Conservation (phyloP, 768 basidiomycete species). For the Termitomyces sp. region DNA sequence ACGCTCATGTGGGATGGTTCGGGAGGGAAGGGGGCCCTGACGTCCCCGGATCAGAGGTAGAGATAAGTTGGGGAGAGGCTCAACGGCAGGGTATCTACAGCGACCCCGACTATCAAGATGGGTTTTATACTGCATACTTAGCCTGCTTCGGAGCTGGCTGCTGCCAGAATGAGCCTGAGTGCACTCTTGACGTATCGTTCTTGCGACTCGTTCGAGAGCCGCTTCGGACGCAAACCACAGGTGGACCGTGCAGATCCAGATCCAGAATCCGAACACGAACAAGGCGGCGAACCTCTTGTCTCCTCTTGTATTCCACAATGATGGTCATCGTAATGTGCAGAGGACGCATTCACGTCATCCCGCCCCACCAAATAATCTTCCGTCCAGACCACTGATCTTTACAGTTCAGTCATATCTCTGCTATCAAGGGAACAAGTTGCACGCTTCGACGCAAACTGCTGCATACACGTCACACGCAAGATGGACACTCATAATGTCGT, state of each 20-base stretch:
- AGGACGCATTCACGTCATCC: background rate
- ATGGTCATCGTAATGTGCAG: background rate
- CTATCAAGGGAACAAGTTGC: background rate
- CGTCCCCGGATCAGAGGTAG: too few relatives aligned
- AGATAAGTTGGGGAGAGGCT: constrained; percentile 98
- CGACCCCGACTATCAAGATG: constrained; percentile 84
- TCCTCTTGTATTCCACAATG: background rate
- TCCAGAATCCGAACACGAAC: constrained; percentile 17
- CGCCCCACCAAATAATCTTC: background rate
- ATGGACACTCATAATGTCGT: constrained; percentile 93
- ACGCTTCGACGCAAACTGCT: constrained; percentile 2
- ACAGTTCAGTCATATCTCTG: background rate
- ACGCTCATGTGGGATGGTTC: too few relatives aligned
- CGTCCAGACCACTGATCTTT: constrained; percentile 58
- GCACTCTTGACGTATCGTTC: constrained; percentile 92
- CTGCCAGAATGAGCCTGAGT: constrained; percentile 94
- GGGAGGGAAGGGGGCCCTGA: too few relatives aligned
- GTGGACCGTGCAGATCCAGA: constrained; percentile 21
- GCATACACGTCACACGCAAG: constrained; percentile 61
- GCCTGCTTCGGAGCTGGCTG: constrained; percentile 82
- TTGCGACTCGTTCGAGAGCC: constrained; percentile 88
- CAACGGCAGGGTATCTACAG: too few relatives aligned
- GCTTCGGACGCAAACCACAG: constrained; percentile 87
- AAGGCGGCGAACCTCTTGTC: background rate
- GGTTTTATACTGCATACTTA: constrained; percentile 79